These are phyloP conservation scores for Ceratocystis diversiconidia DNA, from an alignment of 2,329 filamentous ascomycete species.

Conservation along the genomic window DNA sequence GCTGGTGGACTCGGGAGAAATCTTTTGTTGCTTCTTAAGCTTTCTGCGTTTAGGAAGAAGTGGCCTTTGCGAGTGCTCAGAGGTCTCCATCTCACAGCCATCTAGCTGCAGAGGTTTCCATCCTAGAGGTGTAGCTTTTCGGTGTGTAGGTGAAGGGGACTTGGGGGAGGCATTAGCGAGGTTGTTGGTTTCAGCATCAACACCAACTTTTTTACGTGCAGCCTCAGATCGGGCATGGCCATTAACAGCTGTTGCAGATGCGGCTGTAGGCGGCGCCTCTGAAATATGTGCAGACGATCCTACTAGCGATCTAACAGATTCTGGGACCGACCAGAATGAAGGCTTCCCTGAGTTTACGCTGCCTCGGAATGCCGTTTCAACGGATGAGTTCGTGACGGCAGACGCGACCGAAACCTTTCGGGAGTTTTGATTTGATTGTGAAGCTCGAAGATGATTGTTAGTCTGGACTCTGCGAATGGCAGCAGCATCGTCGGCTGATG, in stretches of 20 bases:
- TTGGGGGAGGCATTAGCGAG: not conserved
- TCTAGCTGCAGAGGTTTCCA: not conserved
- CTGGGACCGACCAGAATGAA: slow-evolving; percentile 14
- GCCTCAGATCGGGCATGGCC: not conserved
- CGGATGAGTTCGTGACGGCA: not conserved
- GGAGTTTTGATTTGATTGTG: not conserved
- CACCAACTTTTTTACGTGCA: not conserved
- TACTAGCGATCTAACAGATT: slow-evolving; percentile 12
- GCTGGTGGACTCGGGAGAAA: not conserved
- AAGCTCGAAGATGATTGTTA: slow-evolving; percentile 6
- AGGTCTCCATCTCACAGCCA: not conserved
- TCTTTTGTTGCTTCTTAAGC: slow-evolving; percentile 6
- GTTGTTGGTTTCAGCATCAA: not conserved
- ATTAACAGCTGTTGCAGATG: not conserved
- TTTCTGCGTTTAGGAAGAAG: slow-evolving; percentile 4
- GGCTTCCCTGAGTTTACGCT: slow-evolving; percentile 17
- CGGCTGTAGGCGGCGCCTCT: slow-evolving; percentile 1
- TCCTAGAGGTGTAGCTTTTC: not conserved
- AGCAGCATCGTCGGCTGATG: not conserved
- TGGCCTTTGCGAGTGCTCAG: not conserved
- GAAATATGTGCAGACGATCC: slow-evolving; percentile 15
- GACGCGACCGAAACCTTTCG: slow-evolving; percentile 1
- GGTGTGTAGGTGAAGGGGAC: not conserved
- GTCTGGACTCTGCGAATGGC: slow-evolving; percentile 9
- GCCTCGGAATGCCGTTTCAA: slow-evolving; percentile 12